These are phyloP conservation scores for Dictyostelium purpureum DNA, from an alignment of 78 protist species.

Conservation along the genomic window DNA sequence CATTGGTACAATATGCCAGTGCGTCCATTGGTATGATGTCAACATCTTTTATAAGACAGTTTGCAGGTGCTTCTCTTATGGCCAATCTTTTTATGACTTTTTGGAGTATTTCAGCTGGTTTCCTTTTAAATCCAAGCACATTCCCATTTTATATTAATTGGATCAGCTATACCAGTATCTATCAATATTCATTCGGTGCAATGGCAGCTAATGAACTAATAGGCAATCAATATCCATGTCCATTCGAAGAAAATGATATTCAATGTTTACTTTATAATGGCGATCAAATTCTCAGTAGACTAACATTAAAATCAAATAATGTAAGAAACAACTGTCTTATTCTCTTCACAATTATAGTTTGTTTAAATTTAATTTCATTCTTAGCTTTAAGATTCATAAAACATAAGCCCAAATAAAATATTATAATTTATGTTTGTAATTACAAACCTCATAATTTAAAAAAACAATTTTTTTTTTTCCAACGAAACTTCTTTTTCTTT, in stretches of 20 bases:
- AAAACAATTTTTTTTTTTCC: too few species aligned
- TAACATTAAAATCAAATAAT: neutral
- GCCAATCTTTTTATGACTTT: constrained; percentile 34
- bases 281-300: neutral
- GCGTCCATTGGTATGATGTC: constrained; percentile 20
- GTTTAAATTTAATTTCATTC: neutral
- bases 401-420: constrained; percentile 31
- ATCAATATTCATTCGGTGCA: constrained; percentile 22
- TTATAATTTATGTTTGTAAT: too few species aligned
- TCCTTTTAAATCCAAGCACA: constrained; percentile 20
- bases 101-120: constrained; percentile 29
- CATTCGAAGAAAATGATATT: neutral
- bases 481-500: too few species aligned
- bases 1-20: constrained; percentile 16
- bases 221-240: constrained; percentile 23
- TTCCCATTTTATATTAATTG: constrained; percentile 22
- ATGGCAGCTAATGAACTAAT: constrained; percentile 18
- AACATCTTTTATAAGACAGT: neutral
- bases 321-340: neutral
- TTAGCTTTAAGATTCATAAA: constrained; percentile 4
- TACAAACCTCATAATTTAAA: too few species aligned
- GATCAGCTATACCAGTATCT: constrained; percentile 10
- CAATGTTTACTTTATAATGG: constrained; percentile 12
- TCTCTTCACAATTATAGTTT: neutral
- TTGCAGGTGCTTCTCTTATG: constrained; percentile 36